These are phyloP conservation scores for Trematosphaeria pertusa DNA, from an alignment of 2,329 filamentous ascomycete species.

Conservation along the genomic window DNA sequence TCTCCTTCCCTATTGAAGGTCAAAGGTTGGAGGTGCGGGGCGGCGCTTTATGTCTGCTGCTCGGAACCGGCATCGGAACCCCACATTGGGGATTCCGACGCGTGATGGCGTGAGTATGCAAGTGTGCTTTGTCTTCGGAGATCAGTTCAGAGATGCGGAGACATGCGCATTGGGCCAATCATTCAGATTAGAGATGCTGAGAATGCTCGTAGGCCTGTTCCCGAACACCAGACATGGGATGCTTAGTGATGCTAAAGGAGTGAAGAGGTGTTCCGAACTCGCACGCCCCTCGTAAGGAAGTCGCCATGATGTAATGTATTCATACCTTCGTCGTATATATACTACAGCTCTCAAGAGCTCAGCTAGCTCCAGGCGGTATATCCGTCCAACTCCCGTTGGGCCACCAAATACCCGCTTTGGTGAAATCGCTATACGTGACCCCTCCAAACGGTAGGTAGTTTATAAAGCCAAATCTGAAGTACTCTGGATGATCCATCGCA, in stretches of 20 bases:
- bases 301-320: no score
- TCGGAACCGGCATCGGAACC: constrained; percentile 4
- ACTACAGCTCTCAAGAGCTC: background rate
- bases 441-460: constrained; percentile 38
- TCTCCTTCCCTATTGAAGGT: background rate
- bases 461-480: constrained; percentile 46
- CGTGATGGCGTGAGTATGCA: no score
- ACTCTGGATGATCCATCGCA: constrained; percentile 34
- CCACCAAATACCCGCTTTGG: constrained; percentile 40
- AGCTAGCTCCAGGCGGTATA: constrained; percentile 23
- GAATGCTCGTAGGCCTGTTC: no score
- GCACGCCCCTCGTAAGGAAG: background rate
- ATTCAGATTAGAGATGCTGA: no score
- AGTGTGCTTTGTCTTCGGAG: no score
- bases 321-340: no score
- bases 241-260: no score
- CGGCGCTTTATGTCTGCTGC: background rate
- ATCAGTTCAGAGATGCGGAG: no score
- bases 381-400: constrained; percentile 40
- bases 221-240: no score
- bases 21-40: background rate
- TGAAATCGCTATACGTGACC: constrained; percentile 43
- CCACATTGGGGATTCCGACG: background rate
- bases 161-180: no score
- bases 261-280: no score